phyloP scores from a whole-genome alignment of 1,284 basidiomycete genomes.

The Cutaneotrichosporon sp. region DNA sequence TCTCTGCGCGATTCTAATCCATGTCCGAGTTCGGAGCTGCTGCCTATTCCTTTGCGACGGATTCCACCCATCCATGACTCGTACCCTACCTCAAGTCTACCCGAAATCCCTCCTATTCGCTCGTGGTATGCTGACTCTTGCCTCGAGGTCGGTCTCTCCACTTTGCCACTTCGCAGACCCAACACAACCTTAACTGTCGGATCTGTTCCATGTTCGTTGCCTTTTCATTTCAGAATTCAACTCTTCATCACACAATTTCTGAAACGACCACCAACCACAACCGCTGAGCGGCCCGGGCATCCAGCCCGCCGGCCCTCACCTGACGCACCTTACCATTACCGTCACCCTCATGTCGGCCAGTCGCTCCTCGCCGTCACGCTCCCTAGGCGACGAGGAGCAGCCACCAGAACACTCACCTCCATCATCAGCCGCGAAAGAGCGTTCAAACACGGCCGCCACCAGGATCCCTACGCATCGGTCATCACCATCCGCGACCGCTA shows the following conservation, averaged over 20 bases:
- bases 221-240: neutral
- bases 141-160: neutral
- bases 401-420: neutral
- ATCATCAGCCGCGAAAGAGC: neutral
- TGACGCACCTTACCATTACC: neutral
- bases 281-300: conserved; percentile 8
- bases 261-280: neutral
- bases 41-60: neutral
- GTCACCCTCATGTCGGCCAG: conserved; percentile 11
- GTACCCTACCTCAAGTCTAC: neutral
- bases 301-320: conserved; percentile 6
- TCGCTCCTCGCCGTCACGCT: conserved; percentile 5
- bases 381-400: conserved; percentile 1
- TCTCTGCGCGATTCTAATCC: neutral
- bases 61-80: neutral
- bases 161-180: neutral
- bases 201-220: neutral
- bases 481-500: neutral
- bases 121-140: neutral
- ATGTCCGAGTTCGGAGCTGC: conserved; percentile 1
- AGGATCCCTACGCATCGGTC: neutral
- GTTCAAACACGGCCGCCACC: neutral
- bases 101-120: neutral
- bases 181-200: neutral
- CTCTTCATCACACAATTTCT: neutral